phyloP scores from a whole-genome alignment of 148 eudicot species.

The Rhododendron molle region DNA sequence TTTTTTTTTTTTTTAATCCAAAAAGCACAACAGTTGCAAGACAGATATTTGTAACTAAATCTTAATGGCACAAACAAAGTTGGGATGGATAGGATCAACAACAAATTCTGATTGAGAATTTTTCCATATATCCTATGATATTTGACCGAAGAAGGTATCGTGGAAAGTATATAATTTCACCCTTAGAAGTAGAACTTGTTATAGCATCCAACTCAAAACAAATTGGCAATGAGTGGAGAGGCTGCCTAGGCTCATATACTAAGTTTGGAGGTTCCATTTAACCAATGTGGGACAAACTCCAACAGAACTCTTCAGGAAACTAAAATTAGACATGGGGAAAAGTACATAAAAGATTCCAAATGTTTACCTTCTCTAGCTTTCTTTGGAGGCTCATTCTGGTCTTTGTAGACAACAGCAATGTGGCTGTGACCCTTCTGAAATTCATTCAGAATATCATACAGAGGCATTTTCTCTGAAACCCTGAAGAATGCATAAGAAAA shows the following conservation, averaged over 20 bases:
- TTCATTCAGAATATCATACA: slow-evolving; percentile 93
- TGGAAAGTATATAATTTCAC: neutral
- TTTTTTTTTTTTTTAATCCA: too few relatives aligned
- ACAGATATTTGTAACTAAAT: neutral
- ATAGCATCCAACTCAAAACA: too few relatives aligned
- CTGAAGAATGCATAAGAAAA: slow-evolving; percentile 35
- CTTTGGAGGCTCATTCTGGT: slow-evolving; percentile 45
- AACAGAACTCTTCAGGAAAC: neutral
- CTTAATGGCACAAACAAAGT: neutral
- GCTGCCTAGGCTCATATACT: too few relatives aligned
- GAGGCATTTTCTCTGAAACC: slow-evolving; percentile 89
- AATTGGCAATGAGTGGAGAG: too few relatives aligned
- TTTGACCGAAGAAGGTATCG: neutral
- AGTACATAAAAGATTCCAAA: neutral
- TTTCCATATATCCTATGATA: neutral
- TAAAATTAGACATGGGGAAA: neutral
- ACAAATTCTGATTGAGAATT: neutral
- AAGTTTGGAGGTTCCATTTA: too few relatives aligned
- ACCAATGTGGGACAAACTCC: too few relatives aligned
- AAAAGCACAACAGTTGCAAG: neutral
- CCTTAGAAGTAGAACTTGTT: neutral
- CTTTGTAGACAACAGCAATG: slow-evolving; percentile 91
- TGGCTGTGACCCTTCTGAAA: slow-evolving; percentile 99
- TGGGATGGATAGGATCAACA: neutral
- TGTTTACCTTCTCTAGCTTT: slow-evolving; percentile 30